These are phyloP conservation scores for Cercophora newfieldiana DNA, from an alignment of 495 filamentous ascomycete species.

Conservation along the genomic window DNA sequence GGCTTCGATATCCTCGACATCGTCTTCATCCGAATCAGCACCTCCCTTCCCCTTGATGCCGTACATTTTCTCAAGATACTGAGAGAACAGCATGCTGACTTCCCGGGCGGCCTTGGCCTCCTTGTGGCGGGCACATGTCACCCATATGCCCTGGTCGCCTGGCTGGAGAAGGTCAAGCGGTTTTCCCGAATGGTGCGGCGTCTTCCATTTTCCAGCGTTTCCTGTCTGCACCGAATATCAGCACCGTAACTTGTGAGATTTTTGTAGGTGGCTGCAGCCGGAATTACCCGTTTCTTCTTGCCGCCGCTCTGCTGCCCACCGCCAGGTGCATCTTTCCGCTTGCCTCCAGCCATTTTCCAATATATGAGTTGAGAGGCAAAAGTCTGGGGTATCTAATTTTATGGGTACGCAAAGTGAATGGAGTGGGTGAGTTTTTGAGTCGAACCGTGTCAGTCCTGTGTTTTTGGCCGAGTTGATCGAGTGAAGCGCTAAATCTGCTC, in stretches of 20 bases:
- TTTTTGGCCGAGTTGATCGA: background rate
- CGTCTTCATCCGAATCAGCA: constrained; percentile 36
- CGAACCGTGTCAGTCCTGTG: background rate
- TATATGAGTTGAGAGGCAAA: background rate
- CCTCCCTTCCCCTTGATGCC: constrained; percentile 47
- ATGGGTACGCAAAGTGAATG: background rate
- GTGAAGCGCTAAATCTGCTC: background rate
- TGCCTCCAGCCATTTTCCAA: constrained; percentile 25
- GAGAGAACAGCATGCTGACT: constrained; percentile 68
- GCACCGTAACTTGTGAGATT: background rate
- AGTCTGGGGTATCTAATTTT: background rate
- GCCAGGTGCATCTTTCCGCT: constrained; percentile 32
- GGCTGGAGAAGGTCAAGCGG: constrained; percentile 54
- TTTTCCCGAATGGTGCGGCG: constrained; percentile 52
- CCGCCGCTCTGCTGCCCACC: constrained; percentile 14
- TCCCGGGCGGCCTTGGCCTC: constrained; percentile 79
- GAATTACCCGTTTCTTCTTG: constrained; percentile 38
- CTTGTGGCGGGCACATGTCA: constrained; percentile 78
- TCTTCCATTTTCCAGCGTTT: constrained; percentile 56
- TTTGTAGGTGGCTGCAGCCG: background rate
- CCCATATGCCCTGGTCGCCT: constrained; percentile 85
- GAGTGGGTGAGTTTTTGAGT: background rate
- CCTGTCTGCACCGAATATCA: constrained; percentile 39
- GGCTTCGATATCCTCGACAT: constrained; percentile 71
- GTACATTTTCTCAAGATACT: constrained; percentile 64